Evolutionary conservation across 805 yeast genomes (phyloP).

Genomic region (Candida anglica): DNA sequence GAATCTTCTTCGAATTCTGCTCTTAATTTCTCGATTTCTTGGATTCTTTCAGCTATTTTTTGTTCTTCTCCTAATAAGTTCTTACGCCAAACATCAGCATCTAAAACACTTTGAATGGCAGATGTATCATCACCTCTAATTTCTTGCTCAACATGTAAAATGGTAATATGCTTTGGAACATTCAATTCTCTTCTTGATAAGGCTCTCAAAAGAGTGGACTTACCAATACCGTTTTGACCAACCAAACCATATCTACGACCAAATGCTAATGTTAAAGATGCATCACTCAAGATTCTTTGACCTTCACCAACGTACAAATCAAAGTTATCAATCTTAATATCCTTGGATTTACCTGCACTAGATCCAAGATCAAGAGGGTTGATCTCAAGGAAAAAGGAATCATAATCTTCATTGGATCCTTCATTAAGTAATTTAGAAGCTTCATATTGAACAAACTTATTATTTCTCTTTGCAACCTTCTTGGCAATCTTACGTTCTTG

Average conservation of each 20-base stretch:
- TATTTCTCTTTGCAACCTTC: constrained; percentile 87
- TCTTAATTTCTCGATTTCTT: constrained; percentile 68
- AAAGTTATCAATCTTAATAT: constrained; percentile 86
- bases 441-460: constrained; percentile 82
- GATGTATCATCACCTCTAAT: constrained; percentile 86
- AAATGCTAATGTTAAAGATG: constrained; percentile 79
- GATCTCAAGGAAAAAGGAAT: constrained; percentile 89
- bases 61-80: constrained; percentile 74
- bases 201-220: constrained; percentile 88
- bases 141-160: constrained; percentile 97
- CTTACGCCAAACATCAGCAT: constrained; percentile 99
- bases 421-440: constrained; percentile 85
- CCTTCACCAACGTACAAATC: constrained; percentile 97
- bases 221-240: constrained; percentile 99
- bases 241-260: constrained; percentile 97
- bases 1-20: constrained; percentile 73
- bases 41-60: constrained; percentile 68
- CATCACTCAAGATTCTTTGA: constrained; percentile 83
- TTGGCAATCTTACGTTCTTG: constrained; percentile 97
- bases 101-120: constrained; percentile 93
- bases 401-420: constrained; percentile 71
- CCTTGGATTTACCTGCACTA: constrained; percentile 93
- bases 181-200: constrained; percentile 89
- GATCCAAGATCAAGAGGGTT: constrained; percentile 88
- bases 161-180: constrained; percentile 92